phyloP scores from a whole-genome alignment of 441 rosid species.

The Lepidium campestre region DNA sequence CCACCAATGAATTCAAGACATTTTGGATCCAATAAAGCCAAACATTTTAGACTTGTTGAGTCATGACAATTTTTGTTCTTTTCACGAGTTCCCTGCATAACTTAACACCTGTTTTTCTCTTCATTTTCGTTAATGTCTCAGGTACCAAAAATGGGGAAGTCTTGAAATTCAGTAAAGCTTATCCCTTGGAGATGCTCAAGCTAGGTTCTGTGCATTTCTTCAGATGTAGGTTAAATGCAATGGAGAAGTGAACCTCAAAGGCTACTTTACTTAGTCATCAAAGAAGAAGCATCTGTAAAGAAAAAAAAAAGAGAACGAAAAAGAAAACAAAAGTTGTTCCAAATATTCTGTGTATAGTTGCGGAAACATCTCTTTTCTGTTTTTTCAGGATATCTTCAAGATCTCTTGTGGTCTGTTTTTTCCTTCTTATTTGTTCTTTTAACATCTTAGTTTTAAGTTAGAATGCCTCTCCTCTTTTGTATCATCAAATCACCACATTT shows the following conservation, averaged over 20 bases:
- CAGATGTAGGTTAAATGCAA: constrained; percentile 17
- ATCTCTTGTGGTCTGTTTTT: neutral
- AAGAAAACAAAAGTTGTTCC: constrained; percentile 1
- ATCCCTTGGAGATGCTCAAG: constrained; percentile 16
- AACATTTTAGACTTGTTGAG: neutral
- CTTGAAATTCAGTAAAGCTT: constrained; percentile 24
- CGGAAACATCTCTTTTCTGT: constrained; percentile 17
- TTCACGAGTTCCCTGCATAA: neutral
- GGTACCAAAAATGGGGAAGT: constrained; percentile 54
- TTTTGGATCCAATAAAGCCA: neutral
- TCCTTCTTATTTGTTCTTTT: neutral
- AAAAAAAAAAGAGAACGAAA: neutral
- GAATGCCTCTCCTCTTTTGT: constrained; percentile 20
- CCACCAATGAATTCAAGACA: neutral
- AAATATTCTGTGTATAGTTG: constrained; percentile 24
- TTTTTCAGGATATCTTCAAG: constrained; percentile 8
- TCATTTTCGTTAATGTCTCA: constrained; percentile 18
- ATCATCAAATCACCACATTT: constrained; percentile 14
- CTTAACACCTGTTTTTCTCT: neutral
- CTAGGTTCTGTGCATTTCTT: constrained; percentile 22
- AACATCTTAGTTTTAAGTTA: constrained; percentile 19
- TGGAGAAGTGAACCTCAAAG: constrained; percentile 21
- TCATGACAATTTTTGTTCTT: neutral
- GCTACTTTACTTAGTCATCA: constrained; percentile 14
- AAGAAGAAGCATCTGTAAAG: constrained; percentile 17